phyloP scores from a whole-genome alignment of 2,329 filamentous ascomycete genomes.

The Dactylellina drechsleri region DNA sequence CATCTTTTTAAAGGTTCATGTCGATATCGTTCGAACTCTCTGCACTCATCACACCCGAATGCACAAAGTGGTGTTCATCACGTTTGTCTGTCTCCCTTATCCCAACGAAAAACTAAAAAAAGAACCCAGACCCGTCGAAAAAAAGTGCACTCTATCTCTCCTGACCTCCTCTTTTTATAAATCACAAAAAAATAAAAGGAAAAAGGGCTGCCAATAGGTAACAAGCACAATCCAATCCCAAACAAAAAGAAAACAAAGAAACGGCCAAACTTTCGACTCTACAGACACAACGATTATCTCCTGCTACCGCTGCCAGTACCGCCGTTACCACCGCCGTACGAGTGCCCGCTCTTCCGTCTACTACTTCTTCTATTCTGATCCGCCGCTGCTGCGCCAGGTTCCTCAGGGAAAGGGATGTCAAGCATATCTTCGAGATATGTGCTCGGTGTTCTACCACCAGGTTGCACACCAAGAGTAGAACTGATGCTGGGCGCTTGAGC shows the following conservation, averaged over 20 bases:
- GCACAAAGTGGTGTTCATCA: too few species aligned
- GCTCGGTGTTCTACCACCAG: slow-evolving; percentile 80
- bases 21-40: slow-evolving; percentile 1
- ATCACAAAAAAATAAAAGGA: background rate
- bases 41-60: background rate
- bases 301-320: slow-evolving; percentile 20
- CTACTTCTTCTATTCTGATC: slow-evolving; percentile 45
- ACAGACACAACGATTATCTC: slow-evolving; percentile 25
- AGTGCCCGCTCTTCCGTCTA: slow-evolving; percentile 44
- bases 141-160: too few species aligned
- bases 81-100: too few species aligned
- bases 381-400: slow-evolving; percentile 63
- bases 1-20: slow-evolving; percentile 11
- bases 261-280: background rate
- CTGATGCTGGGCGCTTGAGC: slow-evolving; percentile 51
- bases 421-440: slow-evolving; percentile 91
- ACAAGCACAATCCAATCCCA: slow-evolving; percentile 20
- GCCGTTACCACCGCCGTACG: slow-evolving; percentile 11
- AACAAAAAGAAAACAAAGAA: slow-evolving; percentile 19
- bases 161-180: background rate
- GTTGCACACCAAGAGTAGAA: slow-evolving; percentile 70
- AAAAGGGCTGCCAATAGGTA: slow-evolving; percentile 5
- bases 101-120: too few species aligned
- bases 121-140: too few species aligned
- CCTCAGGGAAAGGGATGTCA: slow-evolving; percentile 66